Evolutionary conservation across 257 asterid species (phyloP).

Genomic region (Capsicum chinense): DNA sequence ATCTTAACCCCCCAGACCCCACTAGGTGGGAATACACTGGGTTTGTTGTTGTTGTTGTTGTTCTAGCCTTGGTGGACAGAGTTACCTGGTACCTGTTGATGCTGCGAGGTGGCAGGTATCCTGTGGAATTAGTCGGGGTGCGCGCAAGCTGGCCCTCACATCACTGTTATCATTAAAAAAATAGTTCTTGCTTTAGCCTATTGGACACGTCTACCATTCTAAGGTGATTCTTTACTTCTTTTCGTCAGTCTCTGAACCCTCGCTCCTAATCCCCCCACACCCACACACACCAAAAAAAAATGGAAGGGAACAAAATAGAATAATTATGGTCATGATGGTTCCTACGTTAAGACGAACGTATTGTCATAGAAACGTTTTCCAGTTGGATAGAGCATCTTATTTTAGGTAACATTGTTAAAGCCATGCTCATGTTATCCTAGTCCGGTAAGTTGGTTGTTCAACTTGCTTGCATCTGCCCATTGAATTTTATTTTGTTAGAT

Average conservation of each 20-base stretch:
- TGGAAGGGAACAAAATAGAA: neutral
- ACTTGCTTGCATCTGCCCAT: neutral
- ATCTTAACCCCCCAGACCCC: too few species aligned
- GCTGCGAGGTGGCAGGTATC: too few species aligned
- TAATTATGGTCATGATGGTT: neutral
- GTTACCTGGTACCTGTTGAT: too few species aligned
- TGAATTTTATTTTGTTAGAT: neutral
- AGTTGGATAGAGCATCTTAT: neutral
- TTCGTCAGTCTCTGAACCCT: neutral
- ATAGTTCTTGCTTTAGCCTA: neutral
- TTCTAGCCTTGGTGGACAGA: too few species aligned
- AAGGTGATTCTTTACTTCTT: neutral
- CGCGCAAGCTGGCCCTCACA: too few species aligned
- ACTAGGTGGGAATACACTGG: too few species aligned
- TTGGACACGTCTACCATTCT: neutral
- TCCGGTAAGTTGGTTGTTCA: slow-evolving; percentile 18
- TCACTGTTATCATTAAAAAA: too few species aligned
- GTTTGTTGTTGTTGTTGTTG: too few species aligned
- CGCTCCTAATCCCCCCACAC: neutral
- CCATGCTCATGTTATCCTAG: neutral
- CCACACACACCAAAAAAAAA: too few species aligned
- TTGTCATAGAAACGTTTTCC: neutral
- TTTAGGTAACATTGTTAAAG: neutral
- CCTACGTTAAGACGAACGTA: neutral
- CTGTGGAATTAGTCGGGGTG: too few species aligned